These are phyloP conservation scores for Thraustochytrium sp. DNA, from an alignment of 352 stramenopile genomes.

Conservation along the genomic window DNA sequence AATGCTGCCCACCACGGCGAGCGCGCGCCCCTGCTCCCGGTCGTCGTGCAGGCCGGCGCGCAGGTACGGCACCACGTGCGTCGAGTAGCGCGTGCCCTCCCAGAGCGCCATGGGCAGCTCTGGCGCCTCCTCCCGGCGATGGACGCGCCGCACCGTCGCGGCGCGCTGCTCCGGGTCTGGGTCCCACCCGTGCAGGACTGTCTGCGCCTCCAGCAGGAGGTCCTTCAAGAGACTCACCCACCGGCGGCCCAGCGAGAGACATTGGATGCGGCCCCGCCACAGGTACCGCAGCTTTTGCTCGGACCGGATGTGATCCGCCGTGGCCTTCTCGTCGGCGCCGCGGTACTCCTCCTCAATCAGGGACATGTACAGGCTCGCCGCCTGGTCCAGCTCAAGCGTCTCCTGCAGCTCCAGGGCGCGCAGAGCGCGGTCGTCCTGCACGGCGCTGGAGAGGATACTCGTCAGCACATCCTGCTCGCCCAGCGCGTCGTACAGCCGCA, in stretches of 20 bases:
- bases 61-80: slow-evolving; percentile 5
- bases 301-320: neutral
- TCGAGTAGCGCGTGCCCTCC: neutral
- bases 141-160: neutral
- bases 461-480: slow-evolving; percentile 49
- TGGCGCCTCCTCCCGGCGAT: neutral
- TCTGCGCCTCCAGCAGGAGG: slow-evolving; percentile 9
- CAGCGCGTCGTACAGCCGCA: slow-evolving; percentile 46
- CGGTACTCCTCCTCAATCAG: neutral
- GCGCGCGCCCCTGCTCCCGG: neutral
- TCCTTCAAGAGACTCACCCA: slow-evolving; percentile 2
- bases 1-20: neutral
- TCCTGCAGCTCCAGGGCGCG: slow-evolving; percentile 16
- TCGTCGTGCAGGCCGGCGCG: neutral
- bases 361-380: neutral
- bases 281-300: slow-evolving; percentile 5
- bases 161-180: neutral
- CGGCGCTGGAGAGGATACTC: neutral
- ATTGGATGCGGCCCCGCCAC: neutral
- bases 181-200: neutral
- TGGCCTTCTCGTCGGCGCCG: neutral
- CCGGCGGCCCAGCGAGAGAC: neutral
- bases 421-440: neutral
- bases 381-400: neutral
- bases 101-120: slow-evolving; percentile 26